Base-by-base conservation (phyloP, 2,329 filamentous ascomycete genomes). In the Leptodontidium sp. region DNA sequence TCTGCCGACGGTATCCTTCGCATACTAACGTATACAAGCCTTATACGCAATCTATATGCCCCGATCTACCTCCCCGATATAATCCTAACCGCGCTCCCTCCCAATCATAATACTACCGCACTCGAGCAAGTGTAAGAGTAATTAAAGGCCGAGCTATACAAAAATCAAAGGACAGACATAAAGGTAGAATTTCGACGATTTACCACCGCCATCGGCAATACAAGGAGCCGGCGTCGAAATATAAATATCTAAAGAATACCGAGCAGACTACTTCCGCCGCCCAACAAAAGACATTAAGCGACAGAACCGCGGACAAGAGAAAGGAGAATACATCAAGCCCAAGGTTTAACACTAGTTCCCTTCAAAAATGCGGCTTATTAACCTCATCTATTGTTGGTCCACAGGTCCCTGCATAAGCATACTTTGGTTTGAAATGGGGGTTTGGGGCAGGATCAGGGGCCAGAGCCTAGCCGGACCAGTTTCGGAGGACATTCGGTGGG, bases 11-110 rank as follows among this genome's bases (percentile, higher is more conserved):
- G 66, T 11, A 32, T 74, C 57, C 61, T 68, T 21, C 38, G 61
- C 2, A 63, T 69, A 38, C 72, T 75, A 32, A 74, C 50, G 24
- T 53, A 73, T 50, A 75, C 74, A 50, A 74, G 69, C 32, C 67
- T 74, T 40, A 66, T 65, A 32, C 62, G 66, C 29, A n/a, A 55
- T 55, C 67, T 59, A 35, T 40, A 52, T 49, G 65, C 68, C 11
- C 70, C 52, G 14, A 38, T 70, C 40, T 15, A 68, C 55, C 66
- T 72, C 29, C 67, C 64, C 2, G 61, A 71, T n/a, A 53, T 70
- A 4, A 47, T 71, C 47, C 66, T 72, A 8, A n/a, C 47, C 45
- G 61, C 45, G 55, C 61, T 69, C n/a, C 64, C 67, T 35, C 64
- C 67, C 0, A 21, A 72, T 52, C 57, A 14, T 57, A 35, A 64